Evolutionary conservation across 2,329 filamentous ascomycete species (phyloP).

Genomic region (Ophiostoma sp.): DNA sequence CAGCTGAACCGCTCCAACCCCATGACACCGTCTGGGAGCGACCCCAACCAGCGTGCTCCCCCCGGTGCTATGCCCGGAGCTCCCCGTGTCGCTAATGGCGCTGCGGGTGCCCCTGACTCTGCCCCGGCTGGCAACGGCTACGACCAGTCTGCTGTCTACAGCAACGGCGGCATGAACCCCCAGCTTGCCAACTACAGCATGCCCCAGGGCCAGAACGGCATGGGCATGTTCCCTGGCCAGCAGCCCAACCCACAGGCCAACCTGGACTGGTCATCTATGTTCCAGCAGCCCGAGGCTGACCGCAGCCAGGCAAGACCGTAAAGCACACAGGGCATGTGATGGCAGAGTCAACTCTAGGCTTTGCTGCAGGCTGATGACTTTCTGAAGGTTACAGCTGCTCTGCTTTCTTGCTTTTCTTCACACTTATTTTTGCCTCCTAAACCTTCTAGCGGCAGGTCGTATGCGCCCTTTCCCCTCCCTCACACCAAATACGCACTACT

Average conservation of each 20-base stretch:
- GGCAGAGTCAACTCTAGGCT: slow-evolving; percentile 28
- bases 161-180: slow-evolving; percentile 59
- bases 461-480: neutral
- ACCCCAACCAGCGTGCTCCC: slow-evolving; percentile 52
- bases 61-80: slow-evolving; percentile 17
- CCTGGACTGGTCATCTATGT: slow-evolving; percentile 75
- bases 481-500: neutral
- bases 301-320: slow-evolving; percentile 63
- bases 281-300: slow-evolving; percentile 66
- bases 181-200: slow-evolving; percentile 61
- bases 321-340: slow-evolving; percentile 47
- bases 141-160: slow-evolving; percentile 48
- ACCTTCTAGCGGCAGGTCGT: neutral
- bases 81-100: slow-evolving; percentile 25
- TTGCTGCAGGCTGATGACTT: neutral
- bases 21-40: slow-evolving; percentile 50
- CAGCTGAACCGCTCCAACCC: slow-evolving; percentile 58
- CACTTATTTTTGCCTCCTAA: neutral
- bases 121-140: slow-evolving; percentile 30
- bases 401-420: neutral
- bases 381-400: neutral
- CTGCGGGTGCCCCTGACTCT: slow-evolving; percentile 17
- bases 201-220: slow-evolving; percentile 57
- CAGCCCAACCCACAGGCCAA: slow-evolving; percentile 57
- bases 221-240: slow-evolving; percentile 58